A percentile compares a stretch with the other conserved stretches of the same genome.
phyloP scores from a whole-genome alignment of 495 filamentous ascomycete genomes.

The Penicillium silybi region DNA sequence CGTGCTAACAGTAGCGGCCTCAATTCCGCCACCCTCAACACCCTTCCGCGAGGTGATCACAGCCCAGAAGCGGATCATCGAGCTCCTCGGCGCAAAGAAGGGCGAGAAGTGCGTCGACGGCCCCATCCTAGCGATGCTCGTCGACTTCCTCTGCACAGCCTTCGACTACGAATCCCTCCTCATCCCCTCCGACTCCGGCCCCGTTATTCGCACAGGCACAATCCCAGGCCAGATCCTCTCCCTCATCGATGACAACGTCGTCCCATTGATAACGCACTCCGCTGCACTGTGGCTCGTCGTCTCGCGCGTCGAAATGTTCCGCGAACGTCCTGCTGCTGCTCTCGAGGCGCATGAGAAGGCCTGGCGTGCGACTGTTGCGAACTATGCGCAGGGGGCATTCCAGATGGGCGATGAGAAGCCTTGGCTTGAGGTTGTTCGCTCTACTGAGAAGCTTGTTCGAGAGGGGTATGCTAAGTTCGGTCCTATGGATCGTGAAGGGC shows the following conservation, averaged over 20 bases:
- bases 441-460: constrained; percentile 45
- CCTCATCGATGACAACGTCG: constrained; percentile 65
- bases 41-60: constrained; percentile 69
- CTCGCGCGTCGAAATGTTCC: constrained; percentile 66
- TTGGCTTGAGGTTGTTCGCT: constrained; percentile 45
- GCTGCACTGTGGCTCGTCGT: constrained; percentile 72
- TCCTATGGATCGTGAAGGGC: constrained; percentile 35
- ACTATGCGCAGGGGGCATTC: constrained; percentile 46
- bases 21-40: constrained; percentile 65
- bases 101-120: constrained; percentile 78
- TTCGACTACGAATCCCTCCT: constrained; percentile 40
- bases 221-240: constrained; percentile 57
- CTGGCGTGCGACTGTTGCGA: constrained; percentile 65
- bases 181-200: constrained; percentile 20
- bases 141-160: constrained; percentile 63
- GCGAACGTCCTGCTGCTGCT: constrained; percentile 60
- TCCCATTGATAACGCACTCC: constrained; percentile 79
- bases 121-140: constrained; percentile 63
- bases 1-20: constrained; percentile 76
- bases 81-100: constrained; percentile 59
- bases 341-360: constrained; percentile 83
- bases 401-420: constrained; percentile 47
- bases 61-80: constrained; percentile 68
- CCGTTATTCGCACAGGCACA: constrained; percentile 40
- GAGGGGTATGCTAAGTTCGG: constrained; percentile 49